Percentiles rank a stretch among this genome's conserved stretches.
These are phyloP conservation scores for Huntiella savannae DNA, from an alignment of 2,329 filamentous ascomycete species.

Conservation along the genomic window DNA sequence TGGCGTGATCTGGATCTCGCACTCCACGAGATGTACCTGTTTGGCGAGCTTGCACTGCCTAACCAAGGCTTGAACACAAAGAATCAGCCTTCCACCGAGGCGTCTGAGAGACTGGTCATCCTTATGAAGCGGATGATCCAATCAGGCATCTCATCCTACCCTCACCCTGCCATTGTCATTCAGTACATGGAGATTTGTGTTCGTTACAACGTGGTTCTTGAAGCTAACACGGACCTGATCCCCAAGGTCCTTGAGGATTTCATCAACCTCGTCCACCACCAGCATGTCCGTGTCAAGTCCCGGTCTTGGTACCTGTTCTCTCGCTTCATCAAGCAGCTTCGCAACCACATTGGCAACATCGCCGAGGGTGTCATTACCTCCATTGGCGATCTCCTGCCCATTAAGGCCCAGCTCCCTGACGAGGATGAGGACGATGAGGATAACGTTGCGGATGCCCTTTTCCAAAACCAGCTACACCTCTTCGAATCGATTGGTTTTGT, in stretches of 20 bases:
- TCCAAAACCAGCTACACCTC: conserved; percentile 77
- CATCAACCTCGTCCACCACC: conserved; percentile 73
- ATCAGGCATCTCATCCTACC: conserved; percentile 67
- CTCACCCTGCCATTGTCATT: conserved; percentile 77
- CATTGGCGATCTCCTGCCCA: conserved; percentile 68
- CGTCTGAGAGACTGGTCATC: conserved; percentile 61
- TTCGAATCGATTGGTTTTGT: conserved; percentile 92
- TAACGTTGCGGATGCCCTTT: conserved; percentile 73
- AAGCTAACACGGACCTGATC: conserved; percentile 63
- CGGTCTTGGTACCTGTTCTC: conserved; percentile 96
- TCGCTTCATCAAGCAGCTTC: conserved; percentile 74
- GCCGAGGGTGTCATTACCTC: conserved; percentile 84
- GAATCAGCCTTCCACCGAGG: conserved; percentile 58
- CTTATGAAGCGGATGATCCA: conserved; percentile 97
- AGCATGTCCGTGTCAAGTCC: conserved; percentile 68
- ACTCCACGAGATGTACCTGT: conserved; percentile 84
- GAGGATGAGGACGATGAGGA: conserved; percentile 65
- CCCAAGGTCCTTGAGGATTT: conserved; percentile 80
- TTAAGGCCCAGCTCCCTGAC: conserved; percentile 72
- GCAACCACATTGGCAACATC: conserved; percentile 67
- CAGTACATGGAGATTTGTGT: conserved; percentile 99
- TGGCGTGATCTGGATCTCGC: conserved; percentile 93
- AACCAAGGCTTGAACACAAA: conserved; percentile 77
- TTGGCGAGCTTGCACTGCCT: conserved; percentile 82
- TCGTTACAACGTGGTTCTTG: conserved; percentile 82